A percentile compares a stretch with the other conserved stretches of the same genome.
Evolutionary conservation across 2,329 filamentous ascomycete species (phyloP).

Genomic region (Fusarium irregulare): DNA sequence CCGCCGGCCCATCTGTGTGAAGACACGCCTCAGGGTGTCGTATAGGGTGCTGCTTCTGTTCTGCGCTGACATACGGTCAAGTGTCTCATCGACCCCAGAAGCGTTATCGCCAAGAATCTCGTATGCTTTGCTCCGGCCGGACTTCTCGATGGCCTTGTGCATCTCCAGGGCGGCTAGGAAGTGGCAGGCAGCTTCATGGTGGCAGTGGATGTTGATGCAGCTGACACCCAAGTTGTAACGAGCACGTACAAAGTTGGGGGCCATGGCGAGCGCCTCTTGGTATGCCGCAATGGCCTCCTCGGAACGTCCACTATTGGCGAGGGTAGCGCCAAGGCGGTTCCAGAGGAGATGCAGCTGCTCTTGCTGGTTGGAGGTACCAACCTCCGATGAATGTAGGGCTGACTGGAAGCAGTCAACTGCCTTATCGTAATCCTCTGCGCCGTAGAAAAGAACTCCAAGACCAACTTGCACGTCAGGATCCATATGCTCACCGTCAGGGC

Average conservation of each 20-base stretch:
- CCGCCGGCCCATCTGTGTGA: conserved; percentile 91
- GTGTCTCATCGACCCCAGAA: conserved; percentile 70
- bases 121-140: conserved; percentile 83
- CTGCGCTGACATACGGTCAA: conserved; percentile 90
- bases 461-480: conserved; percentile 98
- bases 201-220: conserved; percentile 98
- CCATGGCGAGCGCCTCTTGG: conserved; percentile 87
- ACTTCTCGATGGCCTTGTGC: conserved; percentile 92
- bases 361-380: conserved; percentile 83
- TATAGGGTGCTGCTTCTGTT: conserved; percentile 98
- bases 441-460: conserved; percentile 96
- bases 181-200: conserved; percentile 91
- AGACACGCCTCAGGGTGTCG: conserved; percentile 93
- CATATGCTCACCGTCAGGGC: conserved; percentile 93
- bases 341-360: conserved; percentile 93
- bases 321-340: conserved; percentile 95
- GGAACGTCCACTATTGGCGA: conserved; percentile 91
- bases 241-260: conserved; percentile 96
- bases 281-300: conserved; percentile 98
- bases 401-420: conserved; percentile 98
- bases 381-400: conserved; percentile 86
- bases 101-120: conserved; percentile 77
- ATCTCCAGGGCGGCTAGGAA: conserved; percentile 91
- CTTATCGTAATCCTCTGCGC: conserved; percentile 97
- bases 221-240: conserved; percentile 96